A percentile compares a stretch with the other conserved stretches of the same genome.
Conservation (phyloP, 2,329 filamentous ascomycete species). For the Epichloe amarillans region DNA sequence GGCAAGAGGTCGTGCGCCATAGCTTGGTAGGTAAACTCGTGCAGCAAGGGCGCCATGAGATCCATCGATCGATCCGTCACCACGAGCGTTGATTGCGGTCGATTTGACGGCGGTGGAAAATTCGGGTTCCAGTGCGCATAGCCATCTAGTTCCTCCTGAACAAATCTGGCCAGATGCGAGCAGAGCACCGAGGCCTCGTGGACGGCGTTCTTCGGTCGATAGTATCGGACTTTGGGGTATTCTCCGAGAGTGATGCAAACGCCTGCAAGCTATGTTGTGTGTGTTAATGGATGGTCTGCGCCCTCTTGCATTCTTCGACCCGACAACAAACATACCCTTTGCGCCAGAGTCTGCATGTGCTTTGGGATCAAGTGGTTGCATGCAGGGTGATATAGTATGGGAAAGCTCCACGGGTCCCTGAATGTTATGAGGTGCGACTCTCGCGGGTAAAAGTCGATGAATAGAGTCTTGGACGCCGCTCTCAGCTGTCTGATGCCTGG, state of each 20-base stretch:
- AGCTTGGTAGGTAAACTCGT: slow-evolving; percentile 97
- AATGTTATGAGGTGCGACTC: slow-evolving; percentile 90
- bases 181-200: slow-evolving; percentile 86
- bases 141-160: slow-evolving; percentile 81
- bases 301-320: not conserved
- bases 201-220: slow-evolving; percentile 56
- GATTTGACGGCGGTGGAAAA: slow-evolving; percentile 66
- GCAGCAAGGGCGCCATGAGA: slow-evolving; percentile 69
- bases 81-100: slow-evolving; percentile 71
- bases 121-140: slow-evolving; percentile 68
- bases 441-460: slow-evolving; percentile 78
- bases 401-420: slow-evolving; percentile 90
- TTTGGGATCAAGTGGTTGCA: slow-evolving; percentile 73
- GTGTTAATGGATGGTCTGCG: not conserved
- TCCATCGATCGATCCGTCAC: slow-evolving; percentile 93
- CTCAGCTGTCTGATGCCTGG: slow-evolving; percentile 59
- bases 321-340: slow-evolving; percentile 52
- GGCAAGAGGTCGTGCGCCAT: slow-evolving; percentile 92
- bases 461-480: slow-evolving; percentile 66
- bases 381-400: slow-evolving; percentile 75
- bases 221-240: slow-evolving; percentile 87
- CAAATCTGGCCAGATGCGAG: slow-evolving; percentile 75
- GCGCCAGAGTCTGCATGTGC: slow-evolving; percentile 74
- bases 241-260: slow-evolving; percentile 89
- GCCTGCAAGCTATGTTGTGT: slow-evolving; percentile 26